Conservation (phyloP, 2,329 filamentous ascomycete genomes). For the Ploettnerulaceae sp. region DNA sequence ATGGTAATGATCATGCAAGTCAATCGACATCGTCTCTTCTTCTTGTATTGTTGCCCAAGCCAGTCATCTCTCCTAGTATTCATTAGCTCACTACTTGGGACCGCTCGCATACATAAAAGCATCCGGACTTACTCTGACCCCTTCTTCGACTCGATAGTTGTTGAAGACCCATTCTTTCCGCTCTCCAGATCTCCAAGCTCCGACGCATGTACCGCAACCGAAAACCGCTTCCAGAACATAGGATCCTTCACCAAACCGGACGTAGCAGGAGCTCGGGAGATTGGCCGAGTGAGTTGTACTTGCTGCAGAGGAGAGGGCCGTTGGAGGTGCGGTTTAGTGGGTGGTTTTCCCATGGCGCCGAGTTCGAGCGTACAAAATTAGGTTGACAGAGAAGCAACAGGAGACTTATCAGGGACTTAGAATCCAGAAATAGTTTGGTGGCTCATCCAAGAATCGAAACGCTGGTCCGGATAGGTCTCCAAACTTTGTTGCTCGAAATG, state of each 20-base stretch:
- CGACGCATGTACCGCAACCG: constrained; percentile 29
- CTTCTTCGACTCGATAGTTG: constrained; percentile 13
- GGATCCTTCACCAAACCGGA: constrained; percentile 32
- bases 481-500: neutral
- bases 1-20: constrained; percentile 25
- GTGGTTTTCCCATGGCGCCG: constrained; percentile 4
- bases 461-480: neutral
- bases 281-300: constrained; percentile 26
- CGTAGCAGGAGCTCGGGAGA: constrained; percentile 19
- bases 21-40: constrained; percentile 29
- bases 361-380: neutral
- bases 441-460: neutral
- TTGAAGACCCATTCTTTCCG: constrained; percentile 11
- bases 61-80: constrained; percentile 28
- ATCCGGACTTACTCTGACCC: constrained; percentile 16
- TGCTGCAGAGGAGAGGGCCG: constrained; percentile 33
- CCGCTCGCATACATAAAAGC: neutral
- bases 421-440: neutral
- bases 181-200: constrained; percentile 26
- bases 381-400: constrained; percentile 1
- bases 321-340: constrained; percentile 15
- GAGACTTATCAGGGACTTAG: neutral
- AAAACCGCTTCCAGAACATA: constrained; percentile 34
- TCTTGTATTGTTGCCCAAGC: constrained; percentile 31
- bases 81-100: neutral